These are phyloP conservation scores for Cryoendolithus antarcticus DNA, from an alignment of 2,329 filamentous ascomycete species.

Conservation along the genomic window DNA sequence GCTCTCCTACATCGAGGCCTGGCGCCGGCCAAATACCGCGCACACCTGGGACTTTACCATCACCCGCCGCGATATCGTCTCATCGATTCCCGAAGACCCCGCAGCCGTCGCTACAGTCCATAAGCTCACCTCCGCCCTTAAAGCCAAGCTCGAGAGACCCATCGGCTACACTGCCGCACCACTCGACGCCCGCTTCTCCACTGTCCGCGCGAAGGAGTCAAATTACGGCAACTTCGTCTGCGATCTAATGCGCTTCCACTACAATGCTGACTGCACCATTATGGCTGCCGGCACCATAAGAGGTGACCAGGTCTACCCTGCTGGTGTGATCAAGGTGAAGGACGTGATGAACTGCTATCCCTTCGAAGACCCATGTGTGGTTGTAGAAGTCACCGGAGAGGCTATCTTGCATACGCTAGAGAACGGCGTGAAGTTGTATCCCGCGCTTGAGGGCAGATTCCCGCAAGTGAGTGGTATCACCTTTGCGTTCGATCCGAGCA, in stretches of 20 bases:
- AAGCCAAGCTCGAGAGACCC: slow-evolving; percentile 66
- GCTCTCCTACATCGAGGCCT: slow-evolving; percentile 72
- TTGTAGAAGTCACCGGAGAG: slow-evolving; percentile 58
- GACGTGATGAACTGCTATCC: slow-evolving; percentile 47
- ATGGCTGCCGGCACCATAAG: slow-evolving; percentile 80
- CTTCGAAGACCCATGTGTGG: slow-evolving; percentile 79
- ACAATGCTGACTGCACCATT: slow-evolving; percentile 66
- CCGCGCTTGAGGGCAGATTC: slow-evolving; percentile 71
- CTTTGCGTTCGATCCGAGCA: slow-evolving; percentile 58
- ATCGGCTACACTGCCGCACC: slow-evolving; percentile 73
- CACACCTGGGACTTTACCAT: slow-evolving; percentile 77
- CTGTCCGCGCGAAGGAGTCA: slow-evolving; percentile 62
- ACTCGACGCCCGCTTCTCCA: slow-evolving; percentile 76
- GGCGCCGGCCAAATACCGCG: slow-evolving; percentile 39
- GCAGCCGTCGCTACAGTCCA: slow-evolving; percentile 51
- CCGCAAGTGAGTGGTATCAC: slow-evolving; percentile 76
- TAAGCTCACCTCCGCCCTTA: slow-evolving; percentile 59
- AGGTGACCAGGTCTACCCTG: slow-evolving; percentile 78
- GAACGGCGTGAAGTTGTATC: slow-evolving; percentile 69
- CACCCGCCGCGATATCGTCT: slow-evolving; percentile 58
- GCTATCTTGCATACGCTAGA: slow-evolving; percentile 71
- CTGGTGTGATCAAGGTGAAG: slow-evolving; percentile 62
- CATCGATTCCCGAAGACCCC: slow-evolving; percentile 52
- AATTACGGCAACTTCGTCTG: slow-evolving; percentile 87
- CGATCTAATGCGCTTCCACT: slow-evolving; percentile 78